Conservation (phyloP, 106 monocot species). For the Acanthochlamys bracteata region DNA sequence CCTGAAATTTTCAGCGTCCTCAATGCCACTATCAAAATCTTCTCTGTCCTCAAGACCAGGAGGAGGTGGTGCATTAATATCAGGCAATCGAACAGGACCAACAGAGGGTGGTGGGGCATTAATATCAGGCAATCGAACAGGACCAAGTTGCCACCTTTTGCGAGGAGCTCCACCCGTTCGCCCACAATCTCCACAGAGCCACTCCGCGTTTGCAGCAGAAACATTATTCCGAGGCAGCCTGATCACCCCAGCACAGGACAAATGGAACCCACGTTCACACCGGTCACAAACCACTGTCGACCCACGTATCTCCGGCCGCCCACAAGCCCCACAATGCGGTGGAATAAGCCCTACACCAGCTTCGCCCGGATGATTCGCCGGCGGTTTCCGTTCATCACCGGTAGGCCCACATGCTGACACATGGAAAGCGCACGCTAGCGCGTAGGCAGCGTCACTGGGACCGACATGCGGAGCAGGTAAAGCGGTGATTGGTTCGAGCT, state of each 20-base stretch:
- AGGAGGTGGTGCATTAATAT: too few relatives aligned
- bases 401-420: too few relatives aligned
- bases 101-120: constrained; percentile 67
- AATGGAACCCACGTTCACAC: constrained; percentile 94
- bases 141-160: constrained; percentile 66
- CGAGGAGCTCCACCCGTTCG: constrained; percentile 25
- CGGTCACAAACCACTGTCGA: constrained; percentile 77
- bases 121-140: constrained; percentile 56
- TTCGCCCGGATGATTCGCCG: constrained; percentile 73
- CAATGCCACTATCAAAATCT: too few relatives aligned
- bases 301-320: constrained; percentile 39
- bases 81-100: background rate
- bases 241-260: constrained; percentile 36
- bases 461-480: background rate
- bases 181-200: constrained; percentile 65
- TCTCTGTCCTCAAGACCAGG: too few relatives aligned
- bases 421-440: constrained; percentile 30
- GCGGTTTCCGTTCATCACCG: too few relatives aligned
- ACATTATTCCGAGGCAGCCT: constrained; percentile 3
- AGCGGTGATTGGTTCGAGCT: too few relatives aligned
- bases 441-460: constrained; percentile 28
- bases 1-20: too few relatives aligned
- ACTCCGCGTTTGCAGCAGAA: constrained; percentile 61
- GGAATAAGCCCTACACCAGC: constrained; percentile 34
- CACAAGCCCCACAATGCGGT: constrained; percentile 46